Base-by-base conservation (phyloP, 495 filamentous ascomycete species). In the Penicillium argentinense region DNA sequence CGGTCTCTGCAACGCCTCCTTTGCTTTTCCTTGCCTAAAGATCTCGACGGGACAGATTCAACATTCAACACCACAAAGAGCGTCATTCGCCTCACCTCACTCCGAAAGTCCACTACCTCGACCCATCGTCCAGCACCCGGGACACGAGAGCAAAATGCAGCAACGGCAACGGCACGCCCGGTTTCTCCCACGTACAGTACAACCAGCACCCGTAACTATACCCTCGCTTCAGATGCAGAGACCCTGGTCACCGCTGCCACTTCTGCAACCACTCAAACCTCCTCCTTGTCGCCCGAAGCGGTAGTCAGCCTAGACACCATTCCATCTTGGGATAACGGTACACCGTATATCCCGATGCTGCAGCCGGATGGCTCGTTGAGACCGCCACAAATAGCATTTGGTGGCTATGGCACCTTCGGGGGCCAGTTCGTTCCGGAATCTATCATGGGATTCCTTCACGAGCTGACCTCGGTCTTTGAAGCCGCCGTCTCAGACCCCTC, bases 401-500 rank as follows among this genome's bases (percentile, higher is more conserved):
- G 52, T 43, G 60, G 56, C 11, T 66, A 66, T 40, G 65, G 65
- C 17, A 25, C 49, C 7, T 68, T 57, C 32, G 65, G 65, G 38
- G 65, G 65, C 49, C 58, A 53, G 51, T 68, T 64, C 24, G 60
- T 54, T 16, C 54, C 60, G 36, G 65, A 68, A 58, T 57, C 61
- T 5, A 61, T 66, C 28, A 60, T 68, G 38, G 56, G 54, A 6
- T 56, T 64, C 36, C 52, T 68, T 2, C 45, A 55, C 40, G 56
- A 64, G 43, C 60, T 68, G 45, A 57, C 55, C 39, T 53, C 49
- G 21, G 51, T 56, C 29, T 68, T 68, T 32, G 60, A 66, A 46
- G 43, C 43, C 33, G 54, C 48, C 13, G 27, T 66, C 49, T 62
- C 56, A 12, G 62, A 66, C 28, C 57, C 61, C 8, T 45, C 51